phyloP scores from a whole-genome alignment of 1,139 yeast species.

The Magnusiomyces tetraspermus region DNA sequence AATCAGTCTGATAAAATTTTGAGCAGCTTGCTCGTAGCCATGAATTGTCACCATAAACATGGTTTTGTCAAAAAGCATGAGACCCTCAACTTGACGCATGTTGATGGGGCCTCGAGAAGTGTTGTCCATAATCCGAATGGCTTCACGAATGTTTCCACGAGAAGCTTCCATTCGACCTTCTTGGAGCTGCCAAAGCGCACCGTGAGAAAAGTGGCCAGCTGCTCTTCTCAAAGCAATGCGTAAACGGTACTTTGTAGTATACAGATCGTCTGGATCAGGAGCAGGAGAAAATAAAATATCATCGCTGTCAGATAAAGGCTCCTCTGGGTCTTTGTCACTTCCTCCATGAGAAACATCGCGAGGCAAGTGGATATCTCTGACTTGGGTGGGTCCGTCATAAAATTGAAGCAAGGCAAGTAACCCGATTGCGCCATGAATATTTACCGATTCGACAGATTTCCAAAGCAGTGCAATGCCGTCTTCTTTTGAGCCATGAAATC shows the following conservation, averaged over 20 bases:
- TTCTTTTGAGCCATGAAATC: slow-evolving; percentile 79
- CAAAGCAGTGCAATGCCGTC: slow-evolving; percentile 77
- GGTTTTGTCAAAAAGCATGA: slow-evolving; percentile 76
- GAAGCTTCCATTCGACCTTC: slow-evolving; percentile 82
- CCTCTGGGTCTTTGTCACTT: slow-evolving; percentile 5
- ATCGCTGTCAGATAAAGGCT: slow-evolving; percentile 6
- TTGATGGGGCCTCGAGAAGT: slow-evolving; percentile 56
- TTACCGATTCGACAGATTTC: slow-evolving; percentile 68
- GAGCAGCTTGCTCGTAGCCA: slow-evolving; percentile 71
- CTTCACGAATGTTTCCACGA: slow-evolving; percentile 59
- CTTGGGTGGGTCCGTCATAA: slow-evolving; percentile 92
- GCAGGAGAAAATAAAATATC: slow-evolving; percentile 5
- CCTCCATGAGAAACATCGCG: slow-evolving; percentile 8
- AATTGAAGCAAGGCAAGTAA: slow-evolving; percentile 70
- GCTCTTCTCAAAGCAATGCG: slow-evolving; percentile 47
- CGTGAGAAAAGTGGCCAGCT: slow-evolving; percentile 69
- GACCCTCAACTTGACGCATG: slow-evolving; percentile 87
- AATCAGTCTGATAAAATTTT: slow-evolving; percentile 56
- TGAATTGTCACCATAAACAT: slow-evolving; percentile 69
- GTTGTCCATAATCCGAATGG: slow-evolving; percentile 69
- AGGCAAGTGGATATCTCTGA: slow-evolving; percentile 61
- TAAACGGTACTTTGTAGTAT: slow-evolving; percentile 28
- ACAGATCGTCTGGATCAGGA: slow-evolving; percentile 22
- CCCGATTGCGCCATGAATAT: slow-evolving; percentile 89
- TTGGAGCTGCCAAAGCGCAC: slow-evolving; percentile 86